A percentile compares a stretch with the other conserved stretches of the same genome.
phyloP scores from a whole-genome alignment of 2,329 filamentous ascomycete species.

The Sarocladium brachiariae region DNA sequence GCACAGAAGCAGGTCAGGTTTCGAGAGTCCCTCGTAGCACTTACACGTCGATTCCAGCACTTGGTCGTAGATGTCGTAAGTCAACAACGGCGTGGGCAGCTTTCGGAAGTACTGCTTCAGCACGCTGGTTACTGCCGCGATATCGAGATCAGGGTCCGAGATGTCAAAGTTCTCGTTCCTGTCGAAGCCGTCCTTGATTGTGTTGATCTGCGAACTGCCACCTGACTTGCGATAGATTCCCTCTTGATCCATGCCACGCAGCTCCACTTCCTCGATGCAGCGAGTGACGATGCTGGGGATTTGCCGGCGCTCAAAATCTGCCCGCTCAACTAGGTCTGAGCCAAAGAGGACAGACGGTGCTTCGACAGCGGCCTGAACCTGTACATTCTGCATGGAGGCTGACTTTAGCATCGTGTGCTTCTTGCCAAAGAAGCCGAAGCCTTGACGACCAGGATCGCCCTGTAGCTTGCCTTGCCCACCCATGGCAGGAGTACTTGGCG shows the following conservation, averaged over 20 bases:
- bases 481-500: conserved; percentile 24
- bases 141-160: conserved; percentile 87
- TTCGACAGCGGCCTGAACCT: conserved; percentile 37
- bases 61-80: conserved; percentile 85
- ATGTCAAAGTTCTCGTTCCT: conserved; percentile 82
- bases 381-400: conserved; percentile 35
- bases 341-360: conserved; percentile 67
- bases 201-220: conserved; percentile 82
- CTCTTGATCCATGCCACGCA: conserved; percentile 93
- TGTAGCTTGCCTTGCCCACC: conserved; percentile 19
- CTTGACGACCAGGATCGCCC: conserved; percentile 40
- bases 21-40: conserved; percentile 28
- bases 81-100: conserved; percentile 81
- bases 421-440: conserved; percentile 67
- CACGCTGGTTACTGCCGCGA: conserved; percentile 90
- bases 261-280: conserved; percentile 94
- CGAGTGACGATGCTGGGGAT: conserved; percentile 87
- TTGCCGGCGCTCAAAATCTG: conserved; percentile 80
- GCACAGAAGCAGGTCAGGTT: too few relatives aligned
- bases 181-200: conserved; percentile 87
- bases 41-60: conserved; percentile 74
- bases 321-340: conserved; percentile 77
- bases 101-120: conserved; percentile 97
- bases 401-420: conserved; percentile 47
- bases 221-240: conserved; percentile 98